Evolutionary conservation across 352 stramenopile genomes (phyloP).

Genomic region (Phytophthora cajani): DNA sequence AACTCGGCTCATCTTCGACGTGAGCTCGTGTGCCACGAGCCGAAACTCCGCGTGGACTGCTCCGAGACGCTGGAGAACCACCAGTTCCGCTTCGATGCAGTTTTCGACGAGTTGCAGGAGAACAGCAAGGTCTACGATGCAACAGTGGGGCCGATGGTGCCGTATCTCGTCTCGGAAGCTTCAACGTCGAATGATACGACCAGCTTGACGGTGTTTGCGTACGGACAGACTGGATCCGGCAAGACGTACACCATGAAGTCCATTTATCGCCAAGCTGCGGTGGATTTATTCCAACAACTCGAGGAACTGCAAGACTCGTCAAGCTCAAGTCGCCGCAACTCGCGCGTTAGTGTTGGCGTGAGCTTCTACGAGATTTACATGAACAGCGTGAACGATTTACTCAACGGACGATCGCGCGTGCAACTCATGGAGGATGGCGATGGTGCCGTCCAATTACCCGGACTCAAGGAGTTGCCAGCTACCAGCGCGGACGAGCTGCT

Average conservation of each 20-base stretch:
- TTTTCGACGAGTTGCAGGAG: constrained; percentile 92
- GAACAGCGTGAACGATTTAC: constrained; percentile 94
- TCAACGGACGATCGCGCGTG: constrained; percentile 89
- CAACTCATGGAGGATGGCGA: constrained; percentile 94
- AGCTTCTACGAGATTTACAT: constrained; percentile 98
- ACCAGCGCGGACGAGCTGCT: constrained; percentile 85
- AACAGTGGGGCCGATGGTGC: constrained; percentile 65
- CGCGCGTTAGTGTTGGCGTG: constrained; percentile 75
- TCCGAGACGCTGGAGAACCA: constrained; percentile 77
- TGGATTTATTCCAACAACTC: constrained; percentile 66
- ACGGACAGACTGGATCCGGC: constrained; percentile 96
- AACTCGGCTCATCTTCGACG: constrained; percentile 28
- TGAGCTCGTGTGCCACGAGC: constrained; percentile 75
- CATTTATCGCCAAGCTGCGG: constrained; percentile 67
- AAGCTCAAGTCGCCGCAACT: constrained; percentile 13
- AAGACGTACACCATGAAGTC: constrained; percentile 96
- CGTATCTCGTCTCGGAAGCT: constrained; percentile 41
- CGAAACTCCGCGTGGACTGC: constrained; percentile 77
- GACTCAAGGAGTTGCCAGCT: constrained; percentile 90
- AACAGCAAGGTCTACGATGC: constrained; percentile 93
- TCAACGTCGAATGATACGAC: constrained; percentile 30
- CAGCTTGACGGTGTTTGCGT: constrained; percentile 95
- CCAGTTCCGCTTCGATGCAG: constrained; percentile 74
- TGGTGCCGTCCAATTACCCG: constrained; percentile 92
- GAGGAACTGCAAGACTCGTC: constrained; percentile 17